Conservation (phyloP, 148 eudicot species). For the Heliamphora exappendiculata region DNA sequence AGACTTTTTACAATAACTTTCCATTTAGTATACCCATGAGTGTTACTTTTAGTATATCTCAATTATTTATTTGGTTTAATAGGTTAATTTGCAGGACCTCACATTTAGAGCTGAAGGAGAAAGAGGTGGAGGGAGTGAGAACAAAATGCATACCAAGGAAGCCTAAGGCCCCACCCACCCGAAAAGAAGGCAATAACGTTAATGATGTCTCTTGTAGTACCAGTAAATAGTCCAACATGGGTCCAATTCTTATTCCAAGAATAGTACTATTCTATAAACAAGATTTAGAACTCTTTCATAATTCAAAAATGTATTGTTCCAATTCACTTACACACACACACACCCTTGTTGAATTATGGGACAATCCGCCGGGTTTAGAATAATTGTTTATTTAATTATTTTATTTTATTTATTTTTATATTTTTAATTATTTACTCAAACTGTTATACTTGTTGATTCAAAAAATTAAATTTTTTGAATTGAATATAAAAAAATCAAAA, state of each 20-base stretch:
- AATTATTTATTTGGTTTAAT: background rate
- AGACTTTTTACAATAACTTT: background rate
- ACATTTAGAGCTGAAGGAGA: constrained; percentile 21
- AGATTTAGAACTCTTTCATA: background rate
- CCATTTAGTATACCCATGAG: too few relatives aligned
- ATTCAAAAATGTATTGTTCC: too few relatives aligned
- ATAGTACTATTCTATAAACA: background rate
- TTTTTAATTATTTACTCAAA: too few relatives aligned
- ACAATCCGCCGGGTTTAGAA: too few relatives aligned
- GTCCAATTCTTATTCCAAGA: background rate
- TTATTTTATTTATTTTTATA: too few relatives aligned
- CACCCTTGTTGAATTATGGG: too few relatives aligned
- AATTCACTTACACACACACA: too few relatives aligned
- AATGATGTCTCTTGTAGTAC: background rate
- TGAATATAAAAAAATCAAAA: too few relatives aligned
- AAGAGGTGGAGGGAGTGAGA: constrained; percentile 25
- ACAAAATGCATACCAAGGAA: constrained; percentile 34
- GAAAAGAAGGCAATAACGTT: background rate
- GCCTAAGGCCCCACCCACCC: constrained; percentile 11
- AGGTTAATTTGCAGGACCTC: constrained; percentile 21
- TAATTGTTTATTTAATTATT: too few relatives aligned
- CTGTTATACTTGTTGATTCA: too few relatives aligned
- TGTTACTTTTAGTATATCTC: background rate
- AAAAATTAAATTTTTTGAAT: too few relatives aligned
- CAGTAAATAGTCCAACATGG: background rate